Conservation (phyloP, 805 yeast genomes). For the Clavispora fructus region DNA sequence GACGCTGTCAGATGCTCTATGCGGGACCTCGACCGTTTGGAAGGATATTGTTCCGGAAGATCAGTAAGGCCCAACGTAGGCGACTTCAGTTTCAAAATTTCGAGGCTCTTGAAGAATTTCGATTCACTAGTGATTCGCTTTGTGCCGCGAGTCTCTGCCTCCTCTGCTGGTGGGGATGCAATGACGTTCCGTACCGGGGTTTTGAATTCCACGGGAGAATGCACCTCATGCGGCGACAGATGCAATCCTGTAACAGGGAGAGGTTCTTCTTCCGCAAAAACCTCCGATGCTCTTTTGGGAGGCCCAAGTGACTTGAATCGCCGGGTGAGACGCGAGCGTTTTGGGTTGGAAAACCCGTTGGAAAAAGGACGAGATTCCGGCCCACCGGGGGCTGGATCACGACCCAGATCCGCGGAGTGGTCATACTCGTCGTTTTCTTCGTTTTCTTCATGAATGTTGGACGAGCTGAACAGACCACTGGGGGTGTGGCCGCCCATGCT, state of each 20-base stretch:
- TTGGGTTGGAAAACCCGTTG: constrained; percentile 14
- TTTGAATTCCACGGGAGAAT: background rate
- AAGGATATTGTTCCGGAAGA: background rate
- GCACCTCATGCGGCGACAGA: background rate
- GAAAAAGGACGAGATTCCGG: constrained; percentile 3
- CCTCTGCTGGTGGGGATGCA: background rate
- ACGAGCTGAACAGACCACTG: constrained; percentile 1
- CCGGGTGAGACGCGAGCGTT: constrained; percentile 29
- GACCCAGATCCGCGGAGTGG: background rate
- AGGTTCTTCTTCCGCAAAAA: background rate
- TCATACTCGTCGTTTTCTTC: constrained; percentile 14
- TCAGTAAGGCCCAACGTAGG: background rate
- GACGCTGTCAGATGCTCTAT: background rate
- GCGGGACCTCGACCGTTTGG: background rate
- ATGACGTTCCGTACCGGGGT: background rate
- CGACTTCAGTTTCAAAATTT: constrained; percentile 9
- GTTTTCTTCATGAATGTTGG: constrained; percentile 4
- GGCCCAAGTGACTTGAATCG: constrained; percentile 41
- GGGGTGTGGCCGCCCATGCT: constrained; percentile 1
- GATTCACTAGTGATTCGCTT: constrained; percentile 8
- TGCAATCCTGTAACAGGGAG: background rate
- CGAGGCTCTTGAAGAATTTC: constrained; percentile 14
- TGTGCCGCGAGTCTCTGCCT: background rate
- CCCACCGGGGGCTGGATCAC: background rate
- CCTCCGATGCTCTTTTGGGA: constrained; percentile 40